These are phyloP conservation scores for Aspergillus pseudoglaucus DNA, from an alignment of 2,329 filamentous ascomycete genomes.

Conservation along the genomic window DNA sequence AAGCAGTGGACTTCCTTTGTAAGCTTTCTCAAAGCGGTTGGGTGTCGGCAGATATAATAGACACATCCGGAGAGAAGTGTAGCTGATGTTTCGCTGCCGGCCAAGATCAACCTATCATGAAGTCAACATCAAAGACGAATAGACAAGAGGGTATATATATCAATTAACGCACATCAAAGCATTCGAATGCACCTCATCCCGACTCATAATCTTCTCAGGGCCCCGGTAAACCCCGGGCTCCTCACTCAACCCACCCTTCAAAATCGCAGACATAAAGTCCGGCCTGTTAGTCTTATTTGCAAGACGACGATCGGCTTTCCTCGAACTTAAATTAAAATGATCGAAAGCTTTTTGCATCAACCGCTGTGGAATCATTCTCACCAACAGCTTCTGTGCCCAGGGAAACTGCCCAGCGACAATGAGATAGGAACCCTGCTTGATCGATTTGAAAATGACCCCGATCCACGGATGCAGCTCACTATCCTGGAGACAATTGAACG, in stretches of 20 bases:
- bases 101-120: slow-evolving; percentile 26
- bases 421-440: slow-evolving; percentile 8
- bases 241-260: slow-evolving; percentile 16
- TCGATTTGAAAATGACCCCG: slow-evolving; percentile 18
- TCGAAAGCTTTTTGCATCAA: neutral
- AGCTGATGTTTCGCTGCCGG: slow-evolving; percentile 36
- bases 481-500: slow-evolving; percentile 28
- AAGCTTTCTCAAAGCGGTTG: slow-evolving; percentile 12
- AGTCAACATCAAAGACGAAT: neutral
- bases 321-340: neutral
- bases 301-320: neutral
- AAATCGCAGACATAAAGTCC: slow-evolving; percentile 14
- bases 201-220: slow-evolving; percentile 14
- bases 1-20: slow-evolving; percentile 16
- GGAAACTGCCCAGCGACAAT: neutral
- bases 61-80: slow-evolving; percentile 33
- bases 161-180: slow-evolving; percentile 15
- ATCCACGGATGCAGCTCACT: slow-evolving; percentile 32
- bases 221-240: slow-evolving; percentile 9
- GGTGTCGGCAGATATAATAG: slow-evolving; percentile 22
- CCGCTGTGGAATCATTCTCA: slow-evolving; percentile 6
- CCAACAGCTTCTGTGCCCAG: neutral
- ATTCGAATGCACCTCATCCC: slow-evolving; percentile 21
- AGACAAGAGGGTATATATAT: neutral
- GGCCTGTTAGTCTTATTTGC: neutral